Conservation (phyloP, 2,329 filamentous ascomycete genomes). For the Epichloe sp. region DNA sequence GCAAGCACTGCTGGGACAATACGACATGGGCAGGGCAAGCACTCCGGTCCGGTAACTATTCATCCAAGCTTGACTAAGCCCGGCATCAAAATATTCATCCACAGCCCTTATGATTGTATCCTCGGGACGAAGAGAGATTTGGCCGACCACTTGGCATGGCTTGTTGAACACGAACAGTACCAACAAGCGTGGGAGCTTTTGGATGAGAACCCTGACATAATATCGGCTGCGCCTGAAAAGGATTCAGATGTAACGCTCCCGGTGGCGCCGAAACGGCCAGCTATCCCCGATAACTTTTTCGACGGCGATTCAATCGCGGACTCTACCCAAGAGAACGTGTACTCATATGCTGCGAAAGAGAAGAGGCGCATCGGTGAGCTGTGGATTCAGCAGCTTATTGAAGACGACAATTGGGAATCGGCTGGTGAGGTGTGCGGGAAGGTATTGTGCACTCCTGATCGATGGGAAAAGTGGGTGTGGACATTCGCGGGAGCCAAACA, state of each 20-base stretch:
- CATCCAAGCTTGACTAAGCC: constrained; percentile 43
- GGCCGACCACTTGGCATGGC: constrained; percentile 73
- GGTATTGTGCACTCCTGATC: constrained; percentile 63
- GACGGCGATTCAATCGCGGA: constrained; percentile 51
- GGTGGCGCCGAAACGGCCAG: constrained; percentile 27
- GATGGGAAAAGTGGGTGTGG: constrained; percentile 96
- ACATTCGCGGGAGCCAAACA: constrained; percentile 75
- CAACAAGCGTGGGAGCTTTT: constrained; percentile 81
- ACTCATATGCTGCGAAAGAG: constrained; percentile 66
- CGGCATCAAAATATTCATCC: constrained; percentile 71
- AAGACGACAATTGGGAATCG: constrained; percentile 57
- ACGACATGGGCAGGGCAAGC: constrained; percentile 13
- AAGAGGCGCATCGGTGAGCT: constrained; percentile 84
- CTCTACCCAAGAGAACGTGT: constrained; percentile 41
- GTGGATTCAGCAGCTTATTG: constrained; percentile 80
- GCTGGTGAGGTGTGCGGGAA: constrained; percentile 74
- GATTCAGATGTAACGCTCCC: constrained; percentile 25
- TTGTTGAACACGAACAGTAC: constrained; percentile 69
- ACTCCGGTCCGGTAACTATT: constrained; percentile 21
- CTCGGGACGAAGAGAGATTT: constrained; percentile 78
- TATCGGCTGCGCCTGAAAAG: constrained; percentile 29
- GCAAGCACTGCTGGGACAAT: constrained; percentile 21
- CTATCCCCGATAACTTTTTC: constrained; percentile 50
- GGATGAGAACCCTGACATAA: constrained; percentile 71
- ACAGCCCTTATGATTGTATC: constrained; percentile 95